Percentiles rank a stretch among this genome's conserved stretches.
phyloP scores from a whole-genome alignment of 2,329 filamentous ascomycete genomes.

The Pseudopithomyces chartarum region DNA sequence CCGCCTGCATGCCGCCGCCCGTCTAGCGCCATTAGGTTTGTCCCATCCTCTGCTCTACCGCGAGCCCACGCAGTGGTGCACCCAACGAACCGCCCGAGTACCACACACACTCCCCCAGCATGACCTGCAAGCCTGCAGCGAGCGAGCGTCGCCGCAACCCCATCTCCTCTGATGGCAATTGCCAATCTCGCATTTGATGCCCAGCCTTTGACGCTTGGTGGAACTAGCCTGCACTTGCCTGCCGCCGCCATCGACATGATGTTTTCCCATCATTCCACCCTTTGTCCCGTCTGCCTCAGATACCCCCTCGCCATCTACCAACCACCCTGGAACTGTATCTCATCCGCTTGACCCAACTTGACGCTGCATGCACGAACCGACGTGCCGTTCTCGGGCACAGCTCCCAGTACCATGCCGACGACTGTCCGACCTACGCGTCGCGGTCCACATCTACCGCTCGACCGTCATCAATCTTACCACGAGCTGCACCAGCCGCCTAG shows the following conservation, averaged over 20 bases:
- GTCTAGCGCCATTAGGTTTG: neutral
- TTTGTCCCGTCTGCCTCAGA: neutral
- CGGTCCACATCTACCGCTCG: neutral
- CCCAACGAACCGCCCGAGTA: neutral
- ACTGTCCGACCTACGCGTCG: neutral
- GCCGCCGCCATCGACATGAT: neutral
- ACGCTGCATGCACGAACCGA: neutral
- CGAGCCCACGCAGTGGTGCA: neutral
- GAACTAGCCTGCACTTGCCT: too few species aligned
- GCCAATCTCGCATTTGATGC: neutral
- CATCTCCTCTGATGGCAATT: neutral
- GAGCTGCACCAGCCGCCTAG: neutral
- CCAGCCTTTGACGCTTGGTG: neutral
- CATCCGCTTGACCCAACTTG: neutral
- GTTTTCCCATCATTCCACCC: neutral
- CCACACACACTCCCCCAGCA: neutral
- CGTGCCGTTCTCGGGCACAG: neutral
- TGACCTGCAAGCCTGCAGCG: too few species aligned
- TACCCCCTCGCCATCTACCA: neutral
- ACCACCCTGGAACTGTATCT: neutral
- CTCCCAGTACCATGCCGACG: neutral
- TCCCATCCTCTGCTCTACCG: neutral
- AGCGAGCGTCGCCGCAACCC: neutral
- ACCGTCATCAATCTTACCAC: neutral
- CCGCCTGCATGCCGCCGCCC: conserved; percentile 1